These are phyloP conservation scores for Harrya chromipes DNA, from an alignment of 768 basidiomycete genomes.

Conservation along the genomic window DNA sequence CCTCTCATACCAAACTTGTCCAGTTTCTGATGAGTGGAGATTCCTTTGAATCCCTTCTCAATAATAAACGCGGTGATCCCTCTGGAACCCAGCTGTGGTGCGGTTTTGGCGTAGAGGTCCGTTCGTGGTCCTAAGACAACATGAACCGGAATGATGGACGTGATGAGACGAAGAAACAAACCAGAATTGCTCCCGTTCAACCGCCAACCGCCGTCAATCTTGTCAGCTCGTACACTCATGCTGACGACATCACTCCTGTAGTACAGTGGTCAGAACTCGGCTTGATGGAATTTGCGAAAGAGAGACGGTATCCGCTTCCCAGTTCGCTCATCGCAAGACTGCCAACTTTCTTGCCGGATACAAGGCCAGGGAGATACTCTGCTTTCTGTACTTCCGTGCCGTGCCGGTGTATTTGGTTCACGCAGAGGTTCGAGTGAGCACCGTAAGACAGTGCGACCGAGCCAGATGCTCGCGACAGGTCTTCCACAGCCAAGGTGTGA, in stretches of 20 bases:
- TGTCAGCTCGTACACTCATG: slow-evolving; percentile 83
- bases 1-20: slow-evolving; percentile 98
- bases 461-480: slow-evolving; percentile 84
- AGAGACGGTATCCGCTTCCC: slow-evolving; percentile 56
- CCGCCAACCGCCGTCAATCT: slow-evolving; percentile 69
- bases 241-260: slow-evolving; percentile 83
- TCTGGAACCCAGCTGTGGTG: slow-evolving; percentile 71
- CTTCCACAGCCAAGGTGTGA: slow-evolving; percentile 94
- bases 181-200: slow-evolving; percentile 94
- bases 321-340: slow-evolving; percentile 94
- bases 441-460: slow-evolving; percentile 92
- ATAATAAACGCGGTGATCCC: slow-evolving; percentile 93
- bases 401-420: slow-evolving; percentile 81
- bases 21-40: slow-evolving; percentile 85
- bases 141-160: background rate
- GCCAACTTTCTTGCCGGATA: slow-evolving; percentile 81
- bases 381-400: slow-evolving; percentile 80
- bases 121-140: slow-evolving; percentile 81
- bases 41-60: slow-evolving; percentile 78
- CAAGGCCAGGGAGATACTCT: slow-evolving; percentile 75
- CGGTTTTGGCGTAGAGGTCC: slow-evolving; percentile 91
- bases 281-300: background rate
- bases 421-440: slow-evolving; percentile 88
- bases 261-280: background rate
- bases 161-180: slow-evolving; percentile 25